These are phyloP conservation scores for Trichoderma arundinaceum DNA, from an alignment of 2,329 filamentous ascomycete genomes.

Conservation along the genomic window DNA sequence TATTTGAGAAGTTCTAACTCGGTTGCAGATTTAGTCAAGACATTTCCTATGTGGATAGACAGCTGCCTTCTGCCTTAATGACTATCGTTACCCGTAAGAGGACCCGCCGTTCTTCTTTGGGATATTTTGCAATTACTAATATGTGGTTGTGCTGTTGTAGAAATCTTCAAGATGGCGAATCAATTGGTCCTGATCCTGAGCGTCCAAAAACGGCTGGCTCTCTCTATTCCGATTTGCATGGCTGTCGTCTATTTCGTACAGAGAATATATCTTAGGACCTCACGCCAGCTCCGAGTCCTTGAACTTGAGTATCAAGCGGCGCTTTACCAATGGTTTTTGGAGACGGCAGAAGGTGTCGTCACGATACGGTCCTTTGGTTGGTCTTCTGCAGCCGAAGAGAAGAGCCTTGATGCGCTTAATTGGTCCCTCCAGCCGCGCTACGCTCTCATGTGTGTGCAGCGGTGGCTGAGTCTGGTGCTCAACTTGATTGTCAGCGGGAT, in stretches of 20 bases:
- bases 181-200: conserved; percentile 54
- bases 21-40: conserved; percentile 48
- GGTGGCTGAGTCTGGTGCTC: conserved; percentile 55
- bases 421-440: conserved; percentile 39
- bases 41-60: conserved; percentile 48
- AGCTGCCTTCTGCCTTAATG: conserved; percentile 44
- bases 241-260: conserved; percentile 39
- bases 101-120: too few relatives aligned
- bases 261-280: conserved; percentile 53
- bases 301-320: conserved; percentile 60
- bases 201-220: conserved; percentile 51
- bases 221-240: conserved; percentile 49
- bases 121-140: neutral
- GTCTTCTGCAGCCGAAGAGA: conserved; percentile 33
- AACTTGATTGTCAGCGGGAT: conserved; percentile 49
- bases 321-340: conserved; percentile 50
- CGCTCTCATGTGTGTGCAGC: conserved; percentile 53
- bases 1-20: neutral
- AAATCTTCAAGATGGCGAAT: conserved; percentile 47
- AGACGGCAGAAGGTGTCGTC: conserved; percentile 42
- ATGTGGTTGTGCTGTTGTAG: conserved; percentile 29
- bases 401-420: conserved; percentile 53
- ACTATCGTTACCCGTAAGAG: conserved; percentile 37
- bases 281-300: conserved; percentile 60
- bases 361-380: conserved; percentile 42